Conservation (phyloP, 31 red algal genomes). For the Odonthalia washingtoniensis region DNA sequence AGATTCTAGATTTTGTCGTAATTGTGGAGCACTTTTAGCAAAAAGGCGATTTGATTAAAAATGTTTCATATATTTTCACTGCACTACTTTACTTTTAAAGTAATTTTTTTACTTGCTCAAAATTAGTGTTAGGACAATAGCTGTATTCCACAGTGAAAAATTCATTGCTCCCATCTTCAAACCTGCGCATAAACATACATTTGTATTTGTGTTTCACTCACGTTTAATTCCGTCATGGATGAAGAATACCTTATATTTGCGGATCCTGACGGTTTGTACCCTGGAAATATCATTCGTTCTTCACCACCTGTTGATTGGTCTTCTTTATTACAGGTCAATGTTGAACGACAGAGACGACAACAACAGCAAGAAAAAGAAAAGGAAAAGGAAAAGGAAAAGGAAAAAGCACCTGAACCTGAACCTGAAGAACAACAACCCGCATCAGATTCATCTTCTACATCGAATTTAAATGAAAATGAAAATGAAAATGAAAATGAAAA, state of each 20-base stretch:
- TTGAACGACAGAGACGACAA: conserved; percentile 22
- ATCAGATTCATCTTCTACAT: conserved; percentile 14
- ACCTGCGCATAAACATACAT: too few relatives aligned
- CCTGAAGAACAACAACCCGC: not conserved
- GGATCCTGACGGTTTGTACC: conserved; percentile 45
- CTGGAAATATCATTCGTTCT: conserved; percentile 48
- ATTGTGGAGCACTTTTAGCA: conserved; percentile 50
- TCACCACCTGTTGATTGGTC: conserved; percentile 55
- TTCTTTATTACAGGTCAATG: conserved; percentile 45
- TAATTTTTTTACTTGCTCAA: too few relatives aligned
- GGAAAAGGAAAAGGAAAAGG: not conserved
- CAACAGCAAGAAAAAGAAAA: not conserved
- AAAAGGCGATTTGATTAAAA: conserved; percentile 58
- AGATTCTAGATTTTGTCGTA: conserved; percentile 76
- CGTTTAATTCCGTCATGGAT: conserved; percentile 44
- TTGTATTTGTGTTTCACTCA: too few relatives aligned
- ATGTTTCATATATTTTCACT: too few relatives aligned
- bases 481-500: not conserved
- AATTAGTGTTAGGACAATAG: too few relatives aligned
- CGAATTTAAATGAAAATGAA: not conserved
- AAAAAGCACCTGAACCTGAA: not conserved
- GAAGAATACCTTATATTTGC: conserved; percentile 35
- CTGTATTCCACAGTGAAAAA: too few relatives aligned
- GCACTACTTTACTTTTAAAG: conserved; percentile 23
- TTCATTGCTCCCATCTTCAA: too few relatives aligned